These are phyloP conservation scores for Annulohypoxylon stygium DNA, from an alignment of 495 filamentous ascomycete species.

Conservation along the genomic window DNA sequence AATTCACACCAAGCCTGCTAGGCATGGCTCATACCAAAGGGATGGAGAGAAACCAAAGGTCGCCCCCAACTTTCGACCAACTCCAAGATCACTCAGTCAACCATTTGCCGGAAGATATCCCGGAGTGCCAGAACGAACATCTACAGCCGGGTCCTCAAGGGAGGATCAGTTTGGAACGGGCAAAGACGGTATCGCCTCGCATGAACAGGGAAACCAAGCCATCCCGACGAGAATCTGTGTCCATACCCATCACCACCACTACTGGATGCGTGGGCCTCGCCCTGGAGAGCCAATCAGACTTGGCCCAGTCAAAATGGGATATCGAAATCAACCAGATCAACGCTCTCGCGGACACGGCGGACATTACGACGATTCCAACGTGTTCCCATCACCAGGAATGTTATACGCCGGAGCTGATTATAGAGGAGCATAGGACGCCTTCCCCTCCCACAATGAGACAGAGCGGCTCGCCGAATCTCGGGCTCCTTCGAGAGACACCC, in stretches of 20 bases:
- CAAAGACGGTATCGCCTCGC: slow-evolving; percentile 1
- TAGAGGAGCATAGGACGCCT: slow-evolving; percentile 45
- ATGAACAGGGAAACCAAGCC: slow-evolving; percentile 21
- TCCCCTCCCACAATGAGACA: slow-evolving; percentile 53
- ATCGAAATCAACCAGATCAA: slow-evolving; percentile 20
- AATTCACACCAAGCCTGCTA: slow-evolving; percentile 37
- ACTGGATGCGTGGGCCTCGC: slow-evolving; percentile 60
- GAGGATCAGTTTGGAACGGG: slow-evolving; percentile 29
- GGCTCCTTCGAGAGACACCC: slow-evolving; percentile 43
- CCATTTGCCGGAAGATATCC: slow-evolving; percentile 26
- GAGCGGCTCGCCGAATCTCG: slow-evolving; percentile 56
- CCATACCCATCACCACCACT: slow-evolving; percentile 70
- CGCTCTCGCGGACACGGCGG: slow-evolving; percentile 16
- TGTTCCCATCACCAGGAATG: slow-evolving; percentile 19
- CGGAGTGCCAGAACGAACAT: slow-evolving; percentile 23
- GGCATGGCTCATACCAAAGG: slow-evolving; percentile 30
- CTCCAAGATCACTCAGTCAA: slow-evolving; percentile 38
- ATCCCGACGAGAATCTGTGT: slow-evolving; percentile 55
- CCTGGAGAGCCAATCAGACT: slow-evolving; percentile 41
- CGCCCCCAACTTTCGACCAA: slow-evolving; percentile 45
- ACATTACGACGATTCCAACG: slow-evolving; percentile 22
- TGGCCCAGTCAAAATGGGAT: slow-evolving; percentile 9
- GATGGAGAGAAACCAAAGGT: slow-evolving; percentile 37
- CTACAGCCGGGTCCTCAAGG: slow-evolving; percentile 14
- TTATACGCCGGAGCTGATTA: slow-evolving; percentile 26